A percentile compares a stretch with the other conserved stretches of the same genome.
phyloP scores from a whole-genome alignment of 1,139 yeast genomes.

The Wickerhamiella pararugosa region DNA sequence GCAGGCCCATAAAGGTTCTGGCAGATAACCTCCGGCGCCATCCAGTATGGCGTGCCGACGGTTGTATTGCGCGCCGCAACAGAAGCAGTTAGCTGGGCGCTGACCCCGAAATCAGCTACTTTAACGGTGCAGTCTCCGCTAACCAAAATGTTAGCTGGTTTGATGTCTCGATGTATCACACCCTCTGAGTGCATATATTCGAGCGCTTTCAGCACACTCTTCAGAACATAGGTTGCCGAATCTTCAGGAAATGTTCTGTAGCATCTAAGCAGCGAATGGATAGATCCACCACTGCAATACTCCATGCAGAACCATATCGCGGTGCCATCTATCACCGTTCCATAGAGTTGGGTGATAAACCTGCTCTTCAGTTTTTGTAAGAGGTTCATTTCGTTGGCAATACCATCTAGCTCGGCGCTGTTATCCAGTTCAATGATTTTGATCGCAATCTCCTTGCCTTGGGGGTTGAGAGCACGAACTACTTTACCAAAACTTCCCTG shows the following conservation, averaged over 20 bases:
- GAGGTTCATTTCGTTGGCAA: slow-evolving; percentile 78
- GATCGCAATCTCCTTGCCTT: slow-evolving; percentile 42
- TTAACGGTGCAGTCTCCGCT: slow-evolving; percentile 79
- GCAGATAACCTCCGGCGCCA: slow-evolving; percentile 98
- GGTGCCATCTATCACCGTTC: slow-evolving; percentile 46
- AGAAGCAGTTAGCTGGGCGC: slow-evolving; percentile 88
- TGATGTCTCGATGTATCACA: slow-evolving; percentile 90
- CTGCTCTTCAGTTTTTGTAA: slow-evolving; percentile 83
- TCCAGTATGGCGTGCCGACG: slow-evolving; percentile 99
- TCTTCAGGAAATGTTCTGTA: slow-evolving; percentile 76
- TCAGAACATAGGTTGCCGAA: slow-evolving; percentile 51
- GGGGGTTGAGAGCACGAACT: slow-evolving; percentile 59
- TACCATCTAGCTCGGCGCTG: slow-evolving; percentile 86
- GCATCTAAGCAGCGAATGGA: slow-evolving; percentile 61
- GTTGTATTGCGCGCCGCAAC: slow-evolving; percentile 87
- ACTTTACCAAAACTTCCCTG: slow-evolving; percentile 98
- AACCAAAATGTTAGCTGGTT: slow-evolving; percentile 80
- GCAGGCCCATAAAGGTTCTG: slow-evolving; percentile 80
- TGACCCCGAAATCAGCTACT: slow-evolving; percentile 94
- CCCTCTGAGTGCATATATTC: slow-evolving; percentile 80
- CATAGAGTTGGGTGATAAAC: slow-evolving; percentile 79
- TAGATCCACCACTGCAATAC: slow-evolving; percentile 73
- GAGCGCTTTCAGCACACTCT: slow-evolving; percentile 82
- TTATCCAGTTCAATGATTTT: slow-evolving; percentile 87
- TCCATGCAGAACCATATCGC: slow-evolving; percentile 84